Evolutionary conservation across 2,329 filamentous ascomycete genomes (phyloP).

Genomic region (Exophiala calicioides): DNA sequence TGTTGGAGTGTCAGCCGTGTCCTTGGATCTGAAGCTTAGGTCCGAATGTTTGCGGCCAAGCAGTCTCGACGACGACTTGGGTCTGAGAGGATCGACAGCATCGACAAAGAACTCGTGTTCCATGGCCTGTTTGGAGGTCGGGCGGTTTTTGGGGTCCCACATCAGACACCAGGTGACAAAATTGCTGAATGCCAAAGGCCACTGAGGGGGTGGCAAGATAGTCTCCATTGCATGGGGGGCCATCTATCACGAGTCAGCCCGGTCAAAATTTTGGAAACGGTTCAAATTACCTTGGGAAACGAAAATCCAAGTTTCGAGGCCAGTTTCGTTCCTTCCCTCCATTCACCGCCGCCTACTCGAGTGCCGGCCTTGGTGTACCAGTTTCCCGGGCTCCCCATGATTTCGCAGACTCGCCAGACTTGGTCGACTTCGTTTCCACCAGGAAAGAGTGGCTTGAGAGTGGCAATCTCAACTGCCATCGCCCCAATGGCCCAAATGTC

Average conservation of each 20-base stretch:
- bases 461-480: constrained; percentile 98
- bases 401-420: constrained; percentile 97
- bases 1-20: constrained; percentile 58
- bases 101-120: constrained; percentile 93
- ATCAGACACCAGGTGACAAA: constrained; percentile 99
- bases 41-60: constrained; percentile 90
- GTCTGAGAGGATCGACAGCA: constrained; percentile 84
- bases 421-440: constrained; percentile 98
- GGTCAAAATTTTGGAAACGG: constrained; percentile 20
- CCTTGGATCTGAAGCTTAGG: constrained; percentile 68
- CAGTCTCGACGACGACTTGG: constrained; percentile 86
- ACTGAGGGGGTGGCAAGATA: constrained; percentile 84
- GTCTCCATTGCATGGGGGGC: constrained; percentile 95
- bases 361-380: constrained; percentile 93
- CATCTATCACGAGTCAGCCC: constrained; percentile 63
- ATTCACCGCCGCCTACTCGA: constrained; percentile 91
- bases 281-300: constrained; percentile 70
- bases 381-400: constrained; percentile 97
- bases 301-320: constrained; percentile 97
- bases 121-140: constrained; percentile 90
- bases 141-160: constrained; percentile 94
- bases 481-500: constrained; percentile 98
- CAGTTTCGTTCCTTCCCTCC: constrained; percentile 89
- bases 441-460: constrained; percentile 92
- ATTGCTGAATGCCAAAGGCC: constrained; percentile 81